Percentiles rank a stretch among this genome's conserved stretches.
phyloP scores from a whole-genome alignment of 1,284 basidiomycete genomes.

The Apiotrichum sp. region DNA sequence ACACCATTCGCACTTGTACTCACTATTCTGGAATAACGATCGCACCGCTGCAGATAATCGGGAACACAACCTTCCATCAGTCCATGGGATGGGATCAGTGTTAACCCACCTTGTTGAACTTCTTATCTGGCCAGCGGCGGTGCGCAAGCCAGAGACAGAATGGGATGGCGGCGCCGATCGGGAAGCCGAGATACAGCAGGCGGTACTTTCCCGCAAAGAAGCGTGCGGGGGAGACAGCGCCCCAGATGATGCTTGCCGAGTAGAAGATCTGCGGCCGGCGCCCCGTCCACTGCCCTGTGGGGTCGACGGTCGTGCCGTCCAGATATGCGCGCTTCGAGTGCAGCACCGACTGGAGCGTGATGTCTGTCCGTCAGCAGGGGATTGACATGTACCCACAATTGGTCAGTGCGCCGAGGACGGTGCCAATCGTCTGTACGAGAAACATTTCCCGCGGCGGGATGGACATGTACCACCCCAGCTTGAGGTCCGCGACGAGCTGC shows the following conservation, averaged over 20 bases:
- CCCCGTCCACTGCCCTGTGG: conserved; percentile 49
- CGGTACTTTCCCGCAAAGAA: conserved; percentile 51
- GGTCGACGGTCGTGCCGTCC: conserved; percentile 46
- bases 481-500: conserved; percentile 49
- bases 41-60: conserved; percentile 50
- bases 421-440: conserved; percentile 49
- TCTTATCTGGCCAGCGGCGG: conserved; percentile 40
- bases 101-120: conserved; percentile 37
- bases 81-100: no score
- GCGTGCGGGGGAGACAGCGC: conserved; percentile 47
- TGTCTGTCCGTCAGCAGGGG: conserved; percentile 25
- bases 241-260: conserved; percentile 48
- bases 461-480: conserved; percentile 48
- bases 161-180: conserved; percentile 48
- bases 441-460: conserved; percentile 50
- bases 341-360: conserved; percentile 47
- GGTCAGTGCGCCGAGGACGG: conserved; percentile 48
- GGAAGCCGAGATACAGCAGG: conserved; percentile 48
- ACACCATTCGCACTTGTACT: conserved; percentile 10
- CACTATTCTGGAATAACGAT: conserved; percentile 46
- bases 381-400: conserved; percentile 33
- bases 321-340: conserved; percentile 40
- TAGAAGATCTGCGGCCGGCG: conserved; percentile 44
- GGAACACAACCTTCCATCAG: conserved; percentile 44
- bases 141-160: conserved; percentile 47